Evolutionary conservation across 129 eudicot species (phyloP).

Genomic region (Saposhnikovia divaricata): DNA sequence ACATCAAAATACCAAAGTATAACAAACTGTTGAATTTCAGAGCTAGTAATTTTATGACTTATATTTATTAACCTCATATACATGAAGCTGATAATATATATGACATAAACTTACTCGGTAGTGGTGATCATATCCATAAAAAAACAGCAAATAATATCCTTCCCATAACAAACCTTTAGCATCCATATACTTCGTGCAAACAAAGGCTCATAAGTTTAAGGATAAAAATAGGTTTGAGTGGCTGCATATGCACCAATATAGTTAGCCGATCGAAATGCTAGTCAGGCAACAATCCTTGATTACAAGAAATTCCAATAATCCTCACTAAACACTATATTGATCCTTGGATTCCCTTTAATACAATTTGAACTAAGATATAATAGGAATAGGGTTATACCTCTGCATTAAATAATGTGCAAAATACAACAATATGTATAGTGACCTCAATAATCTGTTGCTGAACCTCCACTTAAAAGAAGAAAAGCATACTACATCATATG

Average conservation of each 20-base stretch:
- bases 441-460: slow-evolving; percentile 51
- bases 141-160: neutral
- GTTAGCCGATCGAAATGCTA: neutral
- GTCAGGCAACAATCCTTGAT: neutral
- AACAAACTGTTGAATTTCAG: too few species aligned
- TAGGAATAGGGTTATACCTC: slow-evolving; percentile 41
- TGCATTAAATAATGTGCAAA: slow-evolving; percentile 87
- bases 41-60: neutral
- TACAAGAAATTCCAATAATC: neutral
- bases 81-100: neutral
- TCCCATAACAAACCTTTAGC: neutral
- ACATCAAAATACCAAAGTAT: too few species aligned
- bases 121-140: slow-evolving; percentile 96
- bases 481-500: neutral
- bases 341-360: neutral
- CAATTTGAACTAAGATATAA: neutral
- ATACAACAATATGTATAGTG: slow-evolving; percentile 16
- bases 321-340: too few species aligned
- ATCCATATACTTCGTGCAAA: neutral
- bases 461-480: slow-evolving; percentile 43
- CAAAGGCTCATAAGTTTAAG: neutral
- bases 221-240: neutral
- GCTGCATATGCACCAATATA: neutral
- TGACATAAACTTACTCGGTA: slow-evolving; percentile 53
- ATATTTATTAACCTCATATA: neutral